A percentile compares a stretch with the other conserved stretches of the same genome.
Conservation (phyloP, 345 rosid genomes). For the Gossypium arboreum region DNA sequence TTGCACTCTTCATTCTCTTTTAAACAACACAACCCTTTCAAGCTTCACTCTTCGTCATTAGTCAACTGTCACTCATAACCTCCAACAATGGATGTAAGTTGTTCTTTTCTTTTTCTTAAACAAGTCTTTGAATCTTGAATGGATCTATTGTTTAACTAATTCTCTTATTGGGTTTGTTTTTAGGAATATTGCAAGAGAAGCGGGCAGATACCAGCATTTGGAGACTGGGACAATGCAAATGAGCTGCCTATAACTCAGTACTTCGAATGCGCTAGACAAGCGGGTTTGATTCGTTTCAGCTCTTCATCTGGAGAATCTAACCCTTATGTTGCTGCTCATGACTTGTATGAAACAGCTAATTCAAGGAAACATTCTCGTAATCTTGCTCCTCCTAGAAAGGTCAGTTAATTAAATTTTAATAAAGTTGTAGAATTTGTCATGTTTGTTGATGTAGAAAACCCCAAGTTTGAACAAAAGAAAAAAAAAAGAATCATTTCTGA, state of each 20-base stretch:
- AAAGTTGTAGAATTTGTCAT: not conserved
- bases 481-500: not conserved
- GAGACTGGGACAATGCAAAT: conserved; percentile 83
- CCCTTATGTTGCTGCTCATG: conserved; percentile 15
- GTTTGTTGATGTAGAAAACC: not conserved
- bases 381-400: conserved; percentile 39
- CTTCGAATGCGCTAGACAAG: conserved; percentile 86
- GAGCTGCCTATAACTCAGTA: conserved; percentile 92
- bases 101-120: not conserved
- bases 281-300: conserved; percentile 65
- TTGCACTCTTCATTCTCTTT: not conserved
- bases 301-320: conserved; percentile 66
- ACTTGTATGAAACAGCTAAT: conserved; percentile 32
- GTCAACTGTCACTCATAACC: not conserved
- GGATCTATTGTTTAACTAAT: conserved; percentile 8
- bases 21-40: not conserved
- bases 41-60: not conserved
- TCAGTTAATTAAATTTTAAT: not conserved
- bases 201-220: conserved; percentile 86
- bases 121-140: not conserved
- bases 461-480: not conserved
- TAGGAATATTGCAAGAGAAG: conserved; percentile 49
- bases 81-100: conserved; percentile 23
- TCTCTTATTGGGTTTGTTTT: not conserved
- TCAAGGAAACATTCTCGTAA: conserved; percentile 22